These are phyloP conservation scores for Farysia itapuensis DNA, from an alignment of 1,284 basidiomycete species.

Conservation along the genomic window DNA sequence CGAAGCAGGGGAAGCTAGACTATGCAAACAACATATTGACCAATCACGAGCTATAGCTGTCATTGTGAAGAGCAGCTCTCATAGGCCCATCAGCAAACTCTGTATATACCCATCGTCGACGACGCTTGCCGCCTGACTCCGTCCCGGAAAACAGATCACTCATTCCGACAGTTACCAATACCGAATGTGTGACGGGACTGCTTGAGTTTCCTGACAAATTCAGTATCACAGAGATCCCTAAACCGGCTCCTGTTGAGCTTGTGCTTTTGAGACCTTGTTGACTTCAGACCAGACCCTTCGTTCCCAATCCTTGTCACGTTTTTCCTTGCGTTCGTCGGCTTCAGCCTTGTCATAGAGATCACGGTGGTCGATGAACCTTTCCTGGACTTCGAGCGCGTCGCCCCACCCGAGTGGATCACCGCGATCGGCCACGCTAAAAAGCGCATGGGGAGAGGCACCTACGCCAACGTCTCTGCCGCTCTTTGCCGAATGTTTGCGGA, in stretches of 20 bases:
- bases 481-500: constrained; percentile 5
- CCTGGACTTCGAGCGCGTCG: constrained; percentile 47
- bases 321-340: constrained; percentile 20
- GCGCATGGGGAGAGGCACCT: constrained; percentile 37
- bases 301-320: constrained; percentile 33
- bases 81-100: too few species aligned
- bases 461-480: background rate
- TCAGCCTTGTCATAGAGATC: constrained; percentile 28
- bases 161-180: too few species aligned
- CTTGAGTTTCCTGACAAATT: too few species aligned
- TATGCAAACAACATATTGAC: constrained; percentile 31
- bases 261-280: constrained; percentile 23
- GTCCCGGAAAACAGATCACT: constrained; percentile 6
- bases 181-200: too few species aligned
- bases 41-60: too few species aligned
- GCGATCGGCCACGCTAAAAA: constrained; percentile 47
- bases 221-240: too few species aligned
- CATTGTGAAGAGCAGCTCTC: too few species aligned
- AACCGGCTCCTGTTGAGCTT: background rate
- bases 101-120: too few species aligned
- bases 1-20: constrained; percentile 40
- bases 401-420: constrained; percentile 48
- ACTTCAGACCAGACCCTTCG: constrained; percentile 26
- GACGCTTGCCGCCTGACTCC: too few species aligned
- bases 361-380: constrained; percentile 45